Evolutionary conservation across 2,329 filamentous ascomycete genomes (phyloP).

Genomic region (Exophiala viscosa): DNA sequence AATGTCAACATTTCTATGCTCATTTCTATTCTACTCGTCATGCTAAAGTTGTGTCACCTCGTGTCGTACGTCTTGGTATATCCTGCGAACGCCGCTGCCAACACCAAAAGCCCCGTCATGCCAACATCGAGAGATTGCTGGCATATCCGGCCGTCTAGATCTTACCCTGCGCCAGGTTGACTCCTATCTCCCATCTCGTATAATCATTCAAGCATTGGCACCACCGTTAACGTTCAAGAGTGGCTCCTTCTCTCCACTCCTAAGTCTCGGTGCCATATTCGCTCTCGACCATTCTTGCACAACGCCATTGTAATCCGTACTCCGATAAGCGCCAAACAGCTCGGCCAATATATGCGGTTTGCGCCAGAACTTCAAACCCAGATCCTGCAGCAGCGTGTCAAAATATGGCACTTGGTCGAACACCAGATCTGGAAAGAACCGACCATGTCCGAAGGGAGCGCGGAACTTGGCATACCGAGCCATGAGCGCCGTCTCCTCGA

Average conservation of each 20-base stretch:
- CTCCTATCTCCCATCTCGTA: too few species aligned
- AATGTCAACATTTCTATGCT: too few species aligned
- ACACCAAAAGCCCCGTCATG: too few species aligned
- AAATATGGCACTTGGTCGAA: slow-evolving; percentile 74
- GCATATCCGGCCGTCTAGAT: too few species aligned
- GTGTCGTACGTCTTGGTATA: too few species aligned
- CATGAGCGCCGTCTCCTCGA: slow-evolving; percentile 58
- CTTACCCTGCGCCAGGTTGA: too few species aligned
- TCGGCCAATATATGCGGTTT: slow-evolving; percentile 35
- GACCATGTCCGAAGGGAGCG: slow-evolving; percentile 63
- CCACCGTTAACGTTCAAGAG: too few species aligned
- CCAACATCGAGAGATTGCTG: background rate
- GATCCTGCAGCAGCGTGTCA: slow-evolving; percentile 63
- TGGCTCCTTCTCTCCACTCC: background rate
- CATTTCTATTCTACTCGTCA: too few species aligned
- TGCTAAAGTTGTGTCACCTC: too few species aligned
- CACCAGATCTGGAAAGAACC: slow-evolving; percentile 63
- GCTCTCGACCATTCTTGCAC: slow-evolving; percentile 40
- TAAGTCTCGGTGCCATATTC: background rate
- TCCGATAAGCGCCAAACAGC: slow-evolving; percentile 38
- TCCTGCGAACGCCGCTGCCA: too few species aligned
- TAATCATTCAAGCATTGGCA: too few species aligned
- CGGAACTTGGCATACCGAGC: slow-evolving; percentile 68
- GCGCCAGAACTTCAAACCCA: slow-evolving; percentile 53
- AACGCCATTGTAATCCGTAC: slow-evolving; percentile 40